A percentile compares a stretch with the other conserved stretches of the same genome.
Evolutionary conservation across 441 rosid species (phyloP).

Genomic region (Hura crepitans): DNA sequence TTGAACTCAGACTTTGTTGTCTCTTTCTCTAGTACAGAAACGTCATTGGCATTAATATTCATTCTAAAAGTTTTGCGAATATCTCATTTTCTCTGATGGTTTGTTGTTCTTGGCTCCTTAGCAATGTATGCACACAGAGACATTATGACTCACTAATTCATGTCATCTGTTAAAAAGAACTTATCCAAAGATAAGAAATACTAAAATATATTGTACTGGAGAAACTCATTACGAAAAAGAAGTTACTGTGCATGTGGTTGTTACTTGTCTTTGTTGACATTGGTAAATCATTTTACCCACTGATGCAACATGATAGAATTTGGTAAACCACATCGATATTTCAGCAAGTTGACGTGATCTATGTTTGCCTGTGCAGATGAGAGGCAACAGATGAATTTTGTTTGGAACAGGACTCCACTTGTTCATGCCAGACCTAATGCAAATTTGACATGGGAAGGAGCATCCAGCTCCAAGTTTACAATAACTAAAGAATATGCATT

Average conservation of each 20-base stretch:
- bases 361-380: slow-evolving; percentile 44
- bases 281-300: background rate
- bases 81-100: background rate
- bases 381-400: slow-evolving; percentile 49
- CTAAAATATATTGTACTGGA: background rate
- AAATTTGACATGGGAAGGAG: slow-evolving; percentile 41
- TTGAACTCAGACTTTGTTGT: slow-evolving; percentile 12
- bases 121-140: background rate
- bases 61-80: background rate
- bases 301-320: background rate
- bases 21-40: background rate
- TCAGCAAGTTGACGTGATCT: slow-evolving; percentile 20
- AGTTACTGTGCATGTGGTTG: background rate
- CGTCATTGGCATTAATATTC: background rate
- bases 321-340: background rate
- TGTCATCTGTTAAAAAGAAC: background rate
- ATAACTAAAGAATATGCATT: slow-evolving; percentile 39
- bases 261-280: background rate
- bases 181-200: background rate
- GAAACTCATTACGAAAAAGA: background rate
- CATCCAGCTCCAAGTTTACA: slow-evolving; percentile 41
- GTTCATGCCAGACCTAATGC: slow-evolving; percentile 36
- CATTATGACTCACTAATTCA: background rate
- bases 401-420: slow-evolving; percentile 47
- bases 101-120: background rate